phyloP scores from a whole-genome alignment of 495 filamentous ascomycete species.

The Aspergillus biplanus region DNA sequence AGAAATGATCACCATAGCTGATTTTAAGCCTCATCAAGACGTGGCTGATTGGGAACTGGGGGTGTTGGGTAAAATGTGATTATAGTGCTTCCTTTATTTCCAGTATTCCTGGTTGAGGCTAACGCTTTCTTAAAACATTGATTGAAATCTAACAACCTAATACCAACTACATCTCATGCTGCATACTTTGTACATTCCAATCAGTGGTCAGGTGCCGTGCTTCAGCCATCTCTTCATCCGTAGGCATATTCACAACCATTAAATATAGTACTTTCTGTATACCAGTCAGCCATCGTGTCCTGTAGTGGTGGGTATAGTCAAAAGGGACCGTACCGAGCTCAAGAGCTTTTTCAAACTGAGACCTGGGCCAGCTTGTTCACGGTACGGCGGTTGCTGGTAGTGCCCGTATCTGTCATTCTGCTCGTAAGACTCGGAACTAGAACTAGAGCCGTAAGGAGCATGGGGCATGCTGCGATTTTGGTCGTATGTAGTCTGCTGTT shows the following conservation, averaged over 20 bases:
- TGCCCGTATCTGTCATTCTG: neutral
- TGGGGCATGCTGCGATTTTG: neutral
- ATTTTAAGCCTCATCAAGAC: too few relatives aligned
- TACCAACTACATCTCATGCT: neutral
- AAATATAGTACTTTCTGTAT: constrained; percentile 44
- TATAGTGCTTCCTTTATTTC: too few relatives aligned
- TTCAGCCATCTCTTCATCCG: constrained; percentile 36
- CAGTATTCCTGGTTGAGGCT: neutral
- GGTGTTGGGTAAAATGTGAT: too few relatives aligned
- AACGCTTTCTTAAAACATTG: neutral
- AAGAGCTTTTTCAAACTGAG: constrained; percentile 24
- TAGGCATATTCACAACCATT: constrained; percentile 48
- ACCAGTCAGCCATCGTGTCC: neutral
- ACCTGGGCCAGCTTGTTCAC: constrained; percentile 7
- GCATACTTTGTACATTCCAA: constrained; percentile 5
- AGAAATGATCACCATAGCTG: too few relatives aligned
- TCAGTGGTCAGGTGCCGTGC: constrained; percentile 9
- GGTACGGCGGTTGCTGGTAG: constrained; percentile 3
- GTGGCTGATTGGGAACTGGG: too few relatives aligned
- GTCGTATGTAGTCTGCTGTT: constrained; percentile 4
- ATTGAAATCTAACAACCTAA: neutral
- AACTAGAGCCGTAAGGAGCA: neutral
- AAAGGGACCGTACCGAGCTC: constrained; percentile 25
- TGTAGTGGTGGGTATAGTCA: neutral
- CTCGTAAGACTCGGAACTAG: constrained; percentile 5